Base-by-base conservation (phyloP, 768 basidiomycete genomes). In the Rossbeevera mucosa region DNA sequence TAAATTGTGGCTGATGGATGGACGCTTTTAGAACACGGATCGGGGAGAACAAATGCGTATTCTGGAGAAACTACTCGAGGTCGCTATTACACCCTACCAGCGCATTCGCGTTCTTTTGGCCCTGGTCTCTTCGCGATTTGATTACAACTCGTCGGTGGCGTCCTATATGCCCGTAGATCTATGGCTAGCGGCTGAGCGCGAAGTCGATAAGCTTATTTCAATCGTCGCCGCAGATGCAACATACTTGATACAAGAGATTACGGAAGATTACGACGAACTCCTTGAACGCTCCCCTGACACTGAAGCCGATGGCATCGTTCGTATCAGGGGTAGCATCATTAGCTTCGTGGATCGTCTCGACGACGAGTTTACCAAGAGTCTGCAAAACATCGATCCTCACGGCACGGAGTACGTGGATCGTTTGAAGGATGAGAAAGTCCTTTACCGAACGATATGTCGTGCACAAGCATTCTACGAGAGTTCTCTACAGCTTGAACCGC, bases 381-480 rank as follows among this genome's bases (percentile, higher is more conserved):
- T 99, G 29, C 96, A 98, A 80, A 93, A 97, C 64, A 93, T 96
- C 57, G 96, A 99, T 63, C 95, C 96, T 7, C 96, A 99, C 66
- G 94, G 96, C 2, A 92, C 90, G n/a, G 96, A 99, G 70, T 99
- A 99, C 65, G 88, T 99, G 41, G 96, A 97, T 65, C 82, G 96
- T 44, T 75, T 99, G 52, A 93, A 93, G 72, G 94, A 98, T 65
- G 97, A 98, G 74, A 91, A 93, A 64, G 85, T 86, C 14, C 80
- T 99, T 21, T 99, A 98, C 70, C 81, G 83, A 66, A 94, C 92
- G 28, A 91, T 99, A 58, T 92, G 91, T 69, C 88, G 90, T 47
- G 88, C 94, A 0, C 92, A 97, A 70, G 82, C 86, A 9, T 86
- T 93, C 64, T 98, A 95, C 70, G 94, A 96, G 74, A 80, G 79